Evolutionary conservation across 2,329 filamentous ascomycete species (phyloP).

Genomic region (Paecilomyces niveus): DNA sequence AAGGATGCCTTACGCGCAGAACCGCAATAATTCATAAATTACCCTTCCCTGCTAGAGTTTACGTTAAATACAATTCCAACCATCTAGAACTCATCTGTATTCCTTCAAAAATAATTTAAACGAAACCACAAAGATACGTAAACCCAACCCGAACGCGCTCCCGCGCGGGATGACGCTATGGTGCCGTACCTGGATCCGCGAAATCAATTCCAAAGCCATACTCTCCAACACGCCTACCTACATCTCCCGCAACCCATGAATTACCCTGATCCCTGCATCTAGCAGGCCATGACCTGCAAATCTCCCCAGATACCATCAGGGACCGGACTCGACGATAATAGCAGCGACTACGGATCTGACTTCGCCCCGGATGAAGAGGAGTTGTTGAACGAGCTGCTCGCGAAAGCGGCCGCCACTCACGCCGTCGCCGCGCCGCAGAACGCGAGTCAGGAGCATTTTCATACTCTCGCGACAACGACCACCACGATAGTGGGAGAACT

Average conservation of each 20-base stretch:
- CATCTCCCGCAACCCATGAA: neutral
- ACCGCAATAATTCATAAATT: too few relatives aligned
- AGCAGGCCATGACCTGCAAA: slow-evolving; percentile 28
- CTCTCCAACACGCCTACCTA: too few relatives aligned
- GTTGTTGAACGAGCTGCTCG: slow-evolving; percentile 45
- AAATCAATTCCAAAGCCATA: neutral
- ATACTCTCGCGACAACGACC: neutral
- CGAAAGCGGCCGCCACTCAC: slow-evolving; percentile 28
- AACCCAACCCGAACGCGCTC: neutral
- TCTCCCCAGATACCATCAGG: slow-evolving; percentile 6
- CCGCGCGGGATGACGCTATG: neutral
- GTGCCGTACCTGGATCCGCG: neutral
- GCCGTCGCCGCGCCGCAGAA: slow-evolving; percentile 15
- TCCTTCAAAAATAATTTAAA: too few relatives aligned
- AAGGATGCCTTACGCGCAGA: too few relatives aligned
- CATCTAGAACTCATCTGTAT: too few relatives aligned
- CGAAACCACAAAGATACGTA: neutral
- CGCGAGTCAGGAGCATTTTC: neutral
- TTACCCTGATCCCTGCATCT: slow-evolving; percentile 10
- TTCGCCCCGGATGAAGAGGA: slow-evolving; percentile 52
- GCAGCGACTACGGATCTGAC: slow-evolving; percentile 59
- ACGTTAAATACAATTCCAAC: too few relatives aligned
- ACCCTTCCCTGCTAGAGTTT: too few relatives aligned
- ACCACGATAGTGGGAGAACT: slow-evolving; percentile 8
- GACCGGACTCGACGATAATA: slow-evolving; percentile 15